phyloP scores from a whole-genome alignment of 2,329 filamentous ascomycete genomes.

The Chlorencoelia australis region DNA sequence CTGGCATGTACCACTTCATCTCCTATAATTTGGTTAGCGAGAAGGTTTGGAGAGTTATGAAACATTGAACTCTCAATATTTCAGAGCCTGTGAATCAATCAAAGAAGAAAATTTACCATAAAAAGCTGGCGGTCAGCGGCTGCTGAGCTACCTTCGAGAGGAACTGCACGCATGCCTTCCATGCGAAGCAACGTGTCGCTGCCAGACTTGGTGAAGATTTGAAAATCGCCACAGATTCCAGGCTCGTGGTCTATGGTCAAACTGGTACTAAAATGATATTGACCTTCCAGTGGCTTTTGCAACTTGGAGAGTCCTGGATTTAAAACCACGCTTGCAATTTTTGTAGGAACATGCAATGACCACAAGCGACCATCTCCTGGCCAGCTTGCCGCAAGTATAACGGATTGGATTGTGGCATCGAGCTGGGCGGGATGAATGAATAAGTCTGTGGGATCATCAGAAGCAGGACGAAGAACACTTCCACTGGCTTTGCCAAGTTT shows the following conservation, averaged over 20 bases:
- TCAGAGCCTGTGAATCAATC: no score
- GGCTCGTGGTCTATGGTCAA: background rate
- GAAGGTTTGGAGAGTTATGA: no score
- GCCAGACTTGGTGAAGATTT: background rate
- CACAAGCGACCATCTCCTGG: constrained; percentile 15
- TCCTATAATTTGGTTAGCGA: no score
- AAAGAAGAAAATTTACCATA: no score
- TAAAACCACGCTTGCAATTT: constrained; percentile 12
- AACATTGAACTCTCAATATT: no score
- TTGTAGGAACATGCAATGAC: constrained; percentile 16
- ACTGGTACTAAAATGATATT: background rate
- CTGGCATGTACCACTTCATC: background rate
- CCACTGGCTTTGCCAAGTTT: constrained; percentile 4
- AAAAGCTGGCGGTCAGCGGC: background rate
- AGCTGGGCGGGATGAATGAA: constrained; percentile 44
- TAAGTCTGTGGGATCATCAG: background rate
- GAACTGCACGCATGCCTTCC: background rate
- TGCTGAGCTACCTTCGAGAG: background rate
- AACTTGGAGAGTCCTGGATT: constrained; percentile 12
- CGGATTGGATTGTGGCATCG: constrained; percentile 45
- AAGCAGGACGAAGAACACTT: background rate
- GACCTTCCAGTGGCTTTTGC: background rate
- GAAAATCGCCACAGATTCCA: background rate
- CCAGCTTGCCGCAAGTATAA: constrained; percentile 25
- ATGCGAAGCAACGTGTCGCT: background rate